Evolutionary conservation across 192 early-diverging fungal species (phyloP).

Genomic region (Backusella circina): DNA sequence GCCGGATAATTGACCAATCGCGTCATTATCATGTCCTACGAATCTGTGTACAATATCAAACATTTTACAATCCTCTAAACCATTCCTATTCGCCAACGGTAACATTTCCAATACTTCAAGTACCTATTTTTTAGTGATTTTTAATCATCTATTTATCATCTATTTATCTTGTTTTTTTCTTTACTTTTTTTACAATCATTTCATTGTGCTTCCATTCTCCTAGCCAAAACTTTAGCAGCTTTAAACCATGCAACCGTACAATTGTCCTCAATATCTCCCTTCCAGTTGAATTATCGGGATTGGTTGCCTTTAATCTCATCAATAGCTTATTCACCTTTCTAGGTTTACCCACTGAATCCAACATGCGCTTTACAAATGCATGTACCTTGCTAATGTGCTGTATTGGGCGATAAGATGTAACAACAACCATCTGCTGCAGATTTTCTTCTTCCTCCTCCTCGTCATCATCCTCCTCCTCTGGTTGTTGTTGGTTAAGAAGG

Average conservation of each 20-base stretch:
- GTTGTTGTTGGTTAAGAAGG: not conserved
- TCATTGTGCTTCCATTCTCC: slow-evolving; percentile 49
- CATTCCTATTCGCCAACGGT: slow-evolving; percentile 77
- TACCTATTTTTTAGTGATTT: slow-evolving; percentile 13
- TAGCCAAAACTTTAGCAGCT: slow-evolving; percentile 74
- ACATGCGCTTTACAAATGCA: slow-evolving; percentile 70
- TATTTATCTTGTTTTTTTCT: too few relatives aligned
- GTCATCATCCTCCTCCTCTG: not conserved
- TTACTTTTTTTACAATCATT: slow-evolving; percentile 21
- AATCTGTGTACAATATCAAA: slow-evolving; percentile 60
- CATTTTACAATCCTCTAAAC: slow-evolving; percentile 71
- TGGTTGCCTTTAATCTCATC: slow-evolving; percentile 61
- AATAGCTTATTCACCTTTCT: slow-evolving; percentile 54
- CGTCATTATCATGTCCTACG: slow-evolving; percentile 42
- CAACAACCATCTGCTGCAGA: too few relatives aligned
- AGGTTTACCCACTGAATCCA: slow-evolving; percentile 51
- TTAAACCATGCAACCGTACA: slow-evolving; percentile 62
- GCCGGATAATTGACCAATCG: slow-evolving; percentile 44
- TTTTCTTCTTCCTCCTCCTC: slow-evolving; percentile 29
- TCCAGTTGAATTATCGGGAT: slow-evolving; percentile 13
- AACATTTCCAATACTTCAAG: slow-evolving; percentile 63
- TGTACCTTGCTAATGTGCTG: slow-evolving; percentile 67
- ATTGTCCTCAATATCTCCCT: slow-evolving; percentile 51
- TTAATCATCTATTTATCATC: slow-evolving; percentile 32
- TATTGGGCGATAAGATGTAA: slow-evolving; percentile 38